Conservation (phyloP, 1,284 basidiomycete species). For the Cystobasidiaceae sp. region DNA sequence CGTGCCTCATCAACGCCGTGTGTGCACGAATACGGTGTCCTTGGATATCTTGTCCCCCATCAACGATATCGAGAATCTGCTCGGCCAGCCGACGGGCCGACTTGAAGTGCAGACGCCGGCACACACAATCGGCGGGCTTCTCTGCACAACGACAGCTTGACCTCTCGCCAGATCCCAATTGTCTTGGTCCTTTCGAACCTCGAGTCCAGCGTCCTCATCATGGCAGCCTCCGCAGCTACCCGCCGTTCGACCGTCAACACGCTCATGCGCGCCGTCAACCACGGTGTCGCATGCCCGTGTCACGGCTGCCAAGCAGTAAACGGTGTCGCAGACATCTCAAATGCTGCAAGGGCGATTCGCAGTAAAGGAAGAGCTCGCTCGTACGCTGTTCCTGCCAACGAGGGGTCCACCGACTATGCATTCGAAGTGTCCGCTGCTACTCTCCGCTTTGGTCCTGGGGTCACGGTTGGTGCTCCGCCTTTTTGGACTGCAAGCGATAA, state of each 20-base stretch:
- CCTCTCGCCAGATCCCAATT: no score
- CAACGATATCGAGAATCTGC: no score
- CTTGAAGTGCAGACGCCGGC: no score
- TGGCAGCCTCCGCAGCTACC: constrained; percentile 9
- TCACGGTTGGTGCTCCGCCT: constrained; percentile 36
- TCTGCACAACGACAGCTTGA: no score
- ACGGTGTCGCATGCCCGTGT: constrained; percentile 30
- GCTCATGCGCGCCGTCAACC: constrained; percentile 32
- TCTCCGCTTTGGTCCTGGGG: constrained; percentile 51
- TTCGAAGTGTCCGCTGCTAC: constrained; percentile 95
- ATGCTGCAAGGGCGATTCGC: constrained; percentile 24
- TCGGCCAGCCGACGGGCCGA: no score
- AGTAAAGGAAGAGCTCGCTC: constrained; percentile 17
- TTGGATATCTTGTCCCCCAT: no score
- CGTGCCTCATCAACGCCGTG: no score
- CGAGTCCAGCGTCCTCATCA: background rate
- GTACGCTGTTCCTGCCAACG: constrained; percentile 72
- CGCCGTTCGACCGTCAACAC: constrained; percentile 12
- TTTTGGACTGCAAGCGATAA: background rate
- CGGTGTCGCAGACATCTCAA: constrained; percentile 23
- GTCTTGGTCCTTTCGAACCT: background rate
- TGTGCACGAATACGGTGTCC: no score
- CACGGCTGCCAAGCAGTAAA: constrained; percentile 16
- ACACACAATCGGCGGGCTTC: no score
- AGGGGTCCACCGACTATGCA: constrained; percentile 77